Evolutionary conservation across 805 yeast species (phyloP), one percentile per base, ranked within the genome.

Genomic region (Ogataea corticis): DNA sequence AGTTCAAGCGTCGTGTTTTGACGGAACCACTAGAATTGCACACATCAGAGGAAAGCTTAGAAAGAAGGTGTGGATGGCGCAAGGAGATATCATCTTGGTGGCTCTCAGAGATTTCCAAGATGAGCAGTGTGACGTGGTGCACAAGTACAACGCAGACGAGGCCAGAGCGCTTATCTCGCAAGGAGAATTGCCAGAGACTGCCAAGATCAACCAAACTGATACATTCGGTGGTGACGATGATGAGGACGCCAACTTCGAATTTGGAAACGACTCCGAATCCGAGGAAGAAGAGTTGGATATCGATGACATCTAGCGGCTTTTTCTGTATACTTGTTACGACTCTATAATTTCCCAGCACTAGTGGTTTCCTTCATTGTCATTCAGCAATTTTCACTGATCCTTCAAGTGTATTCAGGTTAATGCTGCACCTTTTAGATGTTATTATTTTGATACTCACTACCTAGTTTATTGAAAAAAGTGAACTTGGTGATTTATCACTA

Each of bases 51-150:
- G 99, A 62, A 94, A 94, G 68, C 80, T 94, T 73, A 87, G 99
- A 80, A 94, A 94, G 85, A 94, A 92, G 81, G 99, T 94, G 50
- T 94, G 99, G 99, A 91, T 94, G 89, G 87, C 87, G 38, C 98
- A 90, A 70, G 99, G 99, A 75, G 99, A 94, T 68, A 94, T 94
- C 60, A 89, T 94, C 58, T 76, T 94, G 65, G 94, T 92, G 38
- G 91, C 97, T 7, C 80, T 94, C 61, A 90, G 99, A 79, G 99
- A 94, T 64, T 94, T 94, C 82, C 97, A 94, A 73, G 97, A 92
- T 63, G 96, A 88, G 52, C 96, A 87, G 69, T 94, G 97, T 76
- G 99, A 94, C 68, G 97, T 94, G 57, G 92, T 94, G 47, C 95
- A 92, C 70, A 94, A 94, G 72, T 94, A 85, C 72, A 89, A 87